These are phyloP conservation scores for Gastrolobium villosum DNA, from an alignment of 306 rosid genomes.

Conservation along the genomic window DNA sequence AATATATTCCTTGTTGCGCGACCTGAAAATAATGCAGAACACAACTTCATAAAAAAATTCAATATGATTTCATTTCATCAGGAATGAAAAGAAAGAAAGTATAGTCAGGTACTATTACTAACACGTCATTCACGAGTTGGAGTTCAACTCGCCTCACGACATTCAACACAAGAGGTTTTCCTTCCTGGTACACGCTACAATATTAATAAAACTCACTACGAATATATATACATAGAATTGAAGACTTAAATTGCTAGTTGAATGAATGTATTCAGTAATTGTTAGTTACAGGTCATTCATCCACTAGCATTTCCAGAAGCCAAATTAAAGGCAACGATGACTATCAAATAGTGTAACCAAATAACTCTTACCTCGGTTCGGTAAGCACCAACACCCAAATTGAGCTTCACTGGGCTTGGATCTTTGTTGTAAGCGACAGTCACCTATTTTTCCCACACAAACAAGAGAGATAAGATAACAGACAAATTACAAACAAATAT, in stretches of 20 bases:
- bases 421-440: conserved; percentile 95
- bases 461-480: background rate
- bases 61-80: background rate
- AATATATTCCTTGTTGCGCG: conserved; percentile 91
- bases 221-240: conserved; percentile 1
- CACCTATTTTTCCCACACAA: conserved; percentile 62
- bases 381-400: conserved; percentile 98
- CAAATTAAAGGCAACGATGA: conserved; percentile 24
- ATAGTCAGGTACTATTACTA: conserved; percentile 47
- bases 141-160: conserved; percentile 89
- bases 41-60: conserved; percentile 29
- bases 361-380: conserved; percentile 83
- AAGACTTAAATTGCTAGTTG: background rate
- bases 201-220: conserved; percentile 33
- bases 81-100: conserved; percentile 35
- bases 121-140: conserved; percentile 79
- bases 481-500: conserved; percentile 17
- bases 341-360: background rate
- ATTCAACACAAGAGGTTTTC: conserved; percentile 94
- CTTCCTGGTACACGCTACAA: conserved; percentile 72
- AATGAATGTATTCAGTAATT: background rate
- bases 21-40: conserved; percentile 57
- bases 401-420: conserved; percentile 87
- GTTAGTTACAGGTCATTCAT: background rate
- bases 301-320: conserved; percentile 11